Evolutionary conservation across 805 yeast species (phyloP), one percentile per base, ranked within the genome.

Genomic region (Schwanniomyces vanrijiae): DNA sequence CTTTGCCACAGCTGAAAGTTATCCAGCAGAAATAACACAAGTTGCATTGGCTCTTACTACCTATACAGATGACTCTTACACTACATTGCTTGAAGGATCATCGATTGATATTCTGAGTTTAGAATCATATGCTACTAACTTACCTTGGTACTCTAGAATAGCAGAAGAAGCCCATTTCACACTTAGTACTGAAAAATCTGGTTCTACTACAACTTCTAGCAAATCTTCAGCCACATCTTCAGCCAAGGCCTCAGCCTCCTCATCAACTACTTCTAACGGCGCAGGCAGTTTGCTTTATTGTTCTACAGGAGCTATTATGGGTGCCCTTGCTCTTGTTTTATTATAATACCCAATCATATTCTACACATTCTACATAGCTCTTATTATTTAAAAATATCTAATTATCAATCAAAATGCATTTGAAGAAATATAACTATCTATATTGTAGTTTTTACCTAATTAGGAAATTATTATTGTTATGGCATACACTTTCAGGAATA

Each of bases 141-240:
- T 71, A 47, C 74, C 73, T 14, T 71, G 76, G 76, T 69, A 62
- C 59, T 54, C 61, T 6, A 55, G 66, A 38, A 46, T 62, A 25
- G 55, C 45, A 28, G 52, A 52, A 13, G 56, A 48, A 25, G 50
- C 55, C 7, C 13, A 24, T 10, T 9, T 16, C 5, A 22, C 41
- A 21, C 43, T 41, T 14, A 33, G 47, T 13, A 39, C 24, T 25
- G 28, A 46, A 18, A 43, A 44, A 2, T 40, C 53, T 6, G 50
- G 19, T 4, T 34, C 55, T 21, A 42, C 41, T 20, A 13, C 13
- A 16, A n/a, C 19, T 10, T 7, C 20, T 20, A 43, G 14, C 25
- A 18, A n/a, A 11, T 33, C 44, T n/a, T 35, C 41, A 14, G 11
- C 29, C 7, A 3, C 44, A 11, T 38, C 48, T 20, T 34, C 48